Percentiles rank a stretch among this genome's conserved stretches.
phyloP scores from a whole-genome alignment of 345 rosid species.

The Syzygium jambos region DNA sequence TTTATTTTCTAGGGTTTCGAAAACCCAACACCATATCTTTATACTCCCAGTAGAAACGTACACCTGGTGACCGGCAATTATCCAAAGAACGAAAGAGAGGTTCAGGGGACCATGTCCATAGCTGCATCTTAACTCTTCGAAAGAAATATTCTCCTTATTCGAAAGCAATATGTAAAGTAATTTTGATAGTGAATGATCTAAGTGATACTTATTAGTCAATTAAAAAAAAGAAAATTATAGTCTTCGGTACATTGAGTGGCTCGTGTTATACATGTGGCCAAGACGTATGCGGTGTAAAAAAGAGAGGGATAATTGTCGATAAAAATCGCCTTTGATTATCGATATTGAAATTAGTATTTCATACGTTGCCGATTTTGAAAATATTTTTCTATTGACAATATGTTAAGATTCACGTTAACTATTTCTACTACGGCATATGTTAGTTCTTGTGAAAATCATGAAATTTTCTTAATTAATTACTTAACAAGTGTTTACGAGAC shows the following conservation, averaged over 20 bases:
- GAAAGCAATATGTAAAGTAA: neutral
- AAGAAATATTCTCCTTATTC: neutral
- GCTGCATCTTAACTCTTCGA: neutral
- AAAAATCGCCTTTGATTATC: neutral
- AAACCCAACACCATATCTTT: neutral
- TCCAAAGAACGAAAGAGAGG: neutral
- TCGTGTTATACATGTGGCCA: neutral
- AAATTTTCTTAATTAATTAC: neutral
- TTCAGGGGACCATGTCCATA: neutral
- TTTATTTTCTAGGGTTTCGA: neutral
- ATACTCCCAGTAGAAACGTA: neutral
- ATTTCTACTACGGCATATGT: neutral
- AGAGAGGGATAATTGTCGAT: neutral
- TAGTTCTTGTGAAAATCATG: neutral
- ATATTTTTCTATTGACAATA: neutral
- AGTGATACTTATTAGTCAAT: neutral
- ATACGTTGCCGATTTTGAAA: neutral
- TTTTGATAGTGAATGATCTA: too few species aligned
- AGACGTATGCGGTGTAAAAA: too few species aligned
- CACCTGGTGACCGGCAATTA: neutral
- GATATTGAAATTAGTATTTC: neutral
- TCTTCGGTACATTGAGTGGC: neutral
- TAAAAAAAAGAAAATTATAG: too few species aligned
- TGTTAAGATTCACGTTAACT: neutral
- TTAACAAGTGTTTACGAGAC: neutral